A percentile compares a stretch with the other conserved stretches of the same genome.
These are phyloP conservation scores for Termitomyces eurrhizus DNA, from an alignment of 768 basidiomycete species.

Conservation along the genomic window DNA sequence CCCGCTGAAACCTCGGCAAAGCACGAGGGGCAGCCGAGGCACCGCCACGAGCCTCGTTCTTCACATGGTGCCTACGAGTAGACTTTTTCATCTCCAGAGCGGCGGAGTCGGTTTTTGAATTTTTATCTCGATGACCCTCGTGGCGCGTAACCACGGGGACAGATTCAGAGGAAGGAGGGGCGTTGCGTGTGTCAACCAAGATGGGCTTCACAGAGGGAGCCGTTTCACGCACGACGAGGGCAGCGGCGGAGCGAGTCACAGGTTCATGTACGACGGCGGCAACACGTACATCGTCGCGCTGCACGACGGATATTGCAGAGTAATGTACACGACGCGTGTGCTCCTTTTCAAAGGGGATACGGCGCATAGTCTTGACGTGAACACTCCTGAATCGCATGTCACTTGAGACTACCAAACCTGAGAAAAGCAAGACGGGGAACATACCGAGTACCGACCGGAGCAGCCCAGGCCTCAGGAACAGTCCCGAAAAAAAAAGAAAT, in stretches of 20 bases:
- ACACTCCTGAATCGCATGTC: not conserved
- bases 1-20: constrained; percentile 10
- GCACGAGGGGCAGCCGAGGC: not conserved
- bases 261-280: not conserved
- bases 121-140: not conserved
- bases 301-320: constrained; percentile 6
- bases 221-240: not conserved
- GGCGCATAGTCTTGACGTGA: constrained; percentile 11
- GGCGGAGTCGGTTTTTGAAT: not conserved
- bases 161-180: not conserved
- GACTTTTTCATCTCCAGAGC: not conserved
- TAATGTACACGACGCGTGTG: constrained; percentile 9
- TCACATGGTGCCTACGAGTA: constrained; percentile 4
- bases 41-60: constrained; percentile 6
- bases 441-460: constrained; percentile 14
- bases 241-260: not conserved
- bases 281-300: not conserved
- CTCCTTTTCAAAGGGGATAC: constrained; percentile 2
- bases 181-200: not conserved
- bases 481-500: constrained; percentile 8
- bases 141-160: not conserved
- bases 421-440: not conserved
- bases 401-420: not conserved
- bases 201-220: not conserved
- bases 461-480: constrained; percentile 10